Conservation (phyloP, 2,329 filamentous ascomycete genomes). For the Ascochyta koolunga region DNA sequence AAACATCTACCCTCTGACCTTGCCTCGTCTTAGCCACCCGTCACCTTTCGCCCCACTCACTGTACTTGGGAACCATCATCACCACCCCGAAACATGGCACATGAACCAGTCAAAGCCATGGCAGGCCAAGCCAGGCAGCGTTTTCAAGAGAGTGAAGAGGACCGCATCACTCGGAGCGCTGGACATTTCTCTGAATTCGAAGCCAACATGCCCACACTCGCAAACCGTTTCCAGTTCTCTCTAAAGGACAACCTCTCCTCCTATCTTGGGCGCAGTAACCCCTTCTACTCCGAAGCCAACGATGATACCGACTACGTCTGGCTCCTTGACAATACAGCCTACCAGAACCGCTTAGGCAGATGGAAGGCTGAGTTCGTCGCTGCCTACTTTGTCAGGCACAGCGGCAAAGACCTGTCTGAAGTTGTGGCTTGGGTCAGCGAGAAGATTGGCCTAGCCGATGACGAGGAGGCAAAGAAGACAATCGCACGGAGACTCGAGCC, state of each 20-base stretch:
- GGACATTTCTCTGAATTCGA: constrained; percentile 45
- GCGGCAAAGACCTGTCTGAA: constrained; percentile 69
- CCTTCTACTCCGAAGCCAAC: constrained; percentile 56
- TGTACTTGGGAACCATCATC: constrained; percentile 13
- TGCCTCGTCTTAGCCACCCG: constrained; percentile 29
- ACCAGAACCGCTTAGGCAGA: constrained; percentile 56
- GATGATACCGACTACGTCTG: constrained; percentile 76
- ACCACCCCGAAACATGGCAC: constrained; percentile 34
- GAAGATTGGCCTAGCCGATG: constrained; percentile 66
- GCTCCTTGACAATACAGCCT: constrained; percentile 90
- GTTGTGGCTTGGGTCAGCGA: constrained; percentile 74
- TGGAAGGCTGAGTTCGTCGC: constrained; percentile 88
- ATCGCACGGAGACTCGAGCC: constrained; percentile 74
- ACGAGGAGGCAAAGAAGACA: constrained; percentile 59
- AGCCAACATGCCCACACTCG: constrained; percentile 44
- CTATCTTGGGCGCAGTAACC: constrained; percentile 48
- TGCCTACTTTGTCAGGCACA: constrained; percentile 77
- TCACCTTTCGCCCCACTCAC: constrained; percentile 15
- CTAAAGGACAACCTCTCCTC: constrained; percentile 49
- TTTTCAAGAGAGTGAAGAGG: constrained; percentile 42
- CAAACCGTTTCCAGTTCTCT: constrained; percentile 42
- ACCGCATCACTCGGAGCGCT: constrained; percentile 37
- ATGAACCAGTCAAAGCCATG: constrained; percentile 31
- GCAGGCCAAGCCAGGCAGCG: constrained; percentile 39
- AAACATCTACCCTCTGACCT: constrained; percentile 44